phyloP scores from a whole-genome alignment of 169 alveolate species.

The Pseudocohnilembus persalinus region DNA sequence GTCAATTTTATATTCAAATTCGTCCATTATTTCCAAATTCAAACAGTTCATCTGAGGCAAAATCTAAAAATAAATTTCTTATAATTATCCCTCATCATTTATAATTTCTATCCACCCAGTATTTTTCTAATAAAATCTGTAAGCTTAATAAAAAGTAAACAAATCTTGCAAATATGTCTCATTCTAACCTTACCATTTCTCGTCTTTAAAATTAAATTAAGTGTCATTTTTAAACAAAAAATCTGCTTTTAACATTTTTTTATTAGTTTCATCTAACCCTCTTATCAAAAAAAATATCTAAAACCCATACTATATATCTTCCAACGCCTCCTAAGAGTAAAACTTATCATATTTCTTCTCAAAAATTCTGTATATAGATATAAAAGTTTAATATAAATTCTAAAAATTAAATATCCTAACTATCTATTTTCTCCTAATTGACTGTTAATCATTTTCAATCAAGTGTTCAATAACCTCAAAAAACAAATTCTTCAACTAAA shows the following conservation, averaged over 20 bases:
- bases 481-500: neutral
- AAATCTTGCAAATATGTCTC: neutral
- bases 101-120: conserved; percentile 1
- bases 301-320: conserved; percentile 5
- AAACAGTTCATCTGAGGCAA: conserved; percentile 5
- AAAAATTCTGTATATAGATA: neutral
- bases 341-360: neutral
- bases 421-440: neutral
- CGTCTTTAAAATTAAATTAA: neutral
- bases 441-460: neutral
- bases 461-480: conserved; percentile 6
- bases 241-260: neutral
- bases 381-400: neutral
- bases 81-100: neutral
- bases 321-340: neutral
- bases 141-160: neutral
- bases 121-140: neutral
- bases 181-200: neutral
- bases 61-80: neutral
- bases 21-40: neutral
- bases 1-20: neutral
- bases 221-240: neutral
- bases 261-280: neutral
- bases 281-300: conserved; percentile 1
- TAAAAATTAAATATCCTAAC: conserved; percentile 2